Conservation (phyloP, 2,329 filamentous ascomycete genomes). For the Trichothecium sympodiale region DNA sequence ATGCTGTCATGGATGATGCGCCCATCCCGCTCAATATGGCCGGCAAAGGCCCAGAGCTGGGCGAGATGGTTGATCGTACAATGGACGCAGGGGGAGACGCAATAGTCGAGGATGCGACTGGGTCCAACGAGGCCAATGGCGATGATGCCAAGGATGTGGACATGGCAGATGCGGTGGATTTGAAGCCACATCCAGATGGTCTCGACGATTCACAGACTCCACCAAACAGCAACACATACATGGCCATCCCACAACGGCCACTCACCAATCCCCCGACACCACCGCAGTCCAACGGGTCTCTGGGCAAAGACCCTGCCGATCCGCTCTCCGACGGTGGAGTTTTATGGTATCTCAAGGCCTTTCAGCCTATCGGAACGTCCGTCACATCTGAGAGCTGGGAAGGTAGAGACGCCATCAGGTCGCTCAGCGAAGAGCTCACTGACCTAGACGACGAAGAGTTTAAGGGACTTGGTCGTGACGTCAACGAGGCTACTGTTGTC, state of each 20-base stretch:
- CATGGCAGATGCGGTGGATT: slow-evolving; percentile 13
- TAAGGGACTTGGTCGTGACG: slow-evolving; percentile 51
- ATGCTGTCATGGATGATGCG: slow-evolving; percentile 42
- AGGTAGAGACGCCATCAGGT: slow-evolving; percentile 50
- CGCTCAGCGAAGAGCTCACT: slow-evolving; percentile 76
- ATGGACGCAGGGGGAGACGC: slow-evolving; percentile 17
- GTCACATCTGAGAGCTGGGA: slow-evolving; percentile 56
- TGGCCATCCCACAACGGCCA: slow-evolving; percentile 13
- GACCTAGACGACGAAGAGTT: slow-evolving; percentile 89
- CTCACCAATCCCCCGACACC: slow-evolving; percentile 49
- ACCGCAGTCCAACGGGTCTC: slow-evolving; percentile 52
- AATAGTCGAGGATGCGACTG: slow-evolving; percentile 23
- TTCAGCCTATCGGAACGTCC: slow-evolving; percentile 70
- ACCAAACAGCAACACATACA: slow-evolving; percentile 36
- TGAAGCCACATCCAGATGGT: neutral
- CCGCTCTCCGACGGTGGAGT: slow-evolving; percentile 64
- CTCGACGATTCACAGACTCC: slow-evolving; percentile 27
- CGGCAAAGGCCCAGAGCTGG: slow-evolving; percentile 23
- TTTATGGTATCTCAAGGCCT: slow-evolving; percentile 77
- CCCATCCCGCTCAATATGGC: slow-evolving; percentile 32
- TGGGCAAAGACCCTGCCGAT: slow-evolving; percentile 36
- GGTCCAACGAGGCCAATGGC: slow-evolving; percentile 16
- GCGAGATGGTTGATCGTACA: slow-evolving; percentile 12
- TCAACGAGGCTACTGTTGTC: slow-evolving; percentile 23
- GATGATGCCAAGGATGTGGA: slow-evolving; percentile 6